Base-by-base conservation (phyloP, 225 moss, liverwort and hornwort species). In the Lunularia cruciata region DNA sequence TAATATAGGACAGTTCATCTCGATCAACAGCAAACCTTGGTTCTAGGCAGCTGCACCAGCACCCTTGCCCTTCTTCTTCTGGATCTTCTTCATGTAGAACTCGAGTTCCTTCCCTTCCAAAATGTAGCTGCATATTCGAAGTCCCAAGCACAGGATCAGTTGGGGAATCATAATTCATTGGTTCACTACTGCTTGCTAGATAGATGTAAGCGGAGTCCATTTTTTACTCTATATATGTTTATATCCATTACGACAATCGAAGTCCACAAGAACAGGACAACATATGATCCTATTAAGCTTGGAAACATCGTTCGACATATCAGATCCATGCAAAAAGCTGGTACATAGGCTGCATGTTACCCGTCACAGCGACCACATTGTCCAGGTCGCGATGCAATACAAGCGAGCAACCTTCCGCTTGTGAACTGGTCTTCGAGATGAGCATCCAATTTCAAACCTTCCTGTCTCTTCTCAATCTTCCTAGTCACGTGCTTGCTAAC, bases 401-500 rank as follows among this genome's bases (percentile, higher is more conserved):
- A 83, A 6, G 85, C 85, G 6, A 83, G 67, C 79, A 86, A 53
- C 69, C 93, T 85, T 33, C 90, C 90, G 18, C 90, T 88, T 25
- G 93, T 82, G n/a, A 94, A 94, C 82, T 94, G 93, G 25, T 90
- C 90, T 68, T 94, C 93, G 76, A 94, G 71, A 72, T 94, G 93
- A 3, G 72, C 0, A 35, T 94, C 93, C 57, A 94, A 73, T 75
- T 94, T 94, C 47, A 85, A 84, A 3, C 87, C 81, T 8, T 79
- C 90, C 67, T 76, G 80, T 75, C 93, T 86, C 81, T 90, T 94
- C 27, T 85, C 90, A 13, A 94, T 76, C 83, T 88, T 94, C 76
- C 71, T 81, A 46, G 72, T 6, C 19, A 88, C 74, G 25, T 77
- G 77, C 13, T 65, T 82, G 22, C 85, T 86, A 42, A 76, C 68